phyloP scores from a whole-genome alignment of 2,329 filamentous ascomycete genomes.

The Botrytis squamosa region DNA sequence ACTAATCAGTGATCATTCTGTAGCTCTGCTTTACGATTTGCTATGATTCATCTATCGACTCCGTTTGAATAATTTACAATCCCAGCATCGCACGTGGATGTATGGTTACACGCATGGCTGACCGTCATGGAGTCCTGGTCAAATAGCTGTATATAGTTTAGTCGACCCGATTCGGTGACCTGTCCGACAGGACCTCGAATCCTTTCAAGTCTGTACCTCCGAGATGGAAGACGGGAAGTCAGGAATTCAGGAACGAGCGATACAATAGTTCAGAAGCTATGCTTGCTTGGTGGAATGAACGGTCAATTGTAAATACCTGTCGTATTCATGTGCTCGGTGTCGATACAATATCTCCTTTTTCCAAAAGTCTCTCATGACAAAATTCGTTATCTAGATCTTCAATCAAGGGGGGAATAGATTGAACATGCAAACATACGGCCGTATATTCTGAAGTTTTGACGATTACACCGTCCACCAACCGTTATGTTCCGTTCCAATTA shows the following conservation, averaged over 20 bases:
- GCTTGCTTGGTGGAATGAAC: not conserved
- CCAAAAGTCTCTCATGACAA: not conserved
- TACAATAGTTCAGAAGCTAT: not conserved
- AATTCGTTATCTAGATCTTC: not conserved
- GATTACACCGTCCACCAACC: not conserved
- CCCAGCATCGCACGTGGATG: constrained; percentile 1
- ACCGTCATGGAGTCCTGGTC: not conserved
- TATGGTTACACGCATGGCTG: constrained; percentile 5
- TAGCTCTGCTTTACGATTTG: constrained; percentile 5
- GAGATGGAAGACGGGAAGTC: not conserved
- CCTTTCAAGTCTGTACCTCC: not conserved
- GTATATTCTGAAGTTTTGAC: not conserved
- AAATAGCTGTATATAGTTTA: not conserved
- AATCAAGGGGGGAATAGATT: not conserved
- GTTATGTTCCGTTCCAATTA: not conserved
- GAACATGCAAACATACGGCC: not conserved
- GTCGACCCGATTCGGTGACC: not conserved
- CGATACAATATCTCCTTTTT: not conserved
- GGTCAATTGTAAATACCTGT: not conserved
- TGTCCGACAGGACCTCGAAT: constrained; percentile 1
- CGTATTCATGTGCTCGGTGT: not conserved
- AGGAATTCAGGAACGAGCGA: not conserved
- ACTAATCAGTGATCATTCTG: not conserved
- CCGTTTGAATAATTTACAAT: not conserved
- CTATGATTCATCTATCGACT: not conserved